Percentiles rank a stretch among this genome's conserved stretches.
phyloP scores from a whole-genome alignment of 2,329 filamentous ascomycete species.

The Fusarium sp. region DNA sequence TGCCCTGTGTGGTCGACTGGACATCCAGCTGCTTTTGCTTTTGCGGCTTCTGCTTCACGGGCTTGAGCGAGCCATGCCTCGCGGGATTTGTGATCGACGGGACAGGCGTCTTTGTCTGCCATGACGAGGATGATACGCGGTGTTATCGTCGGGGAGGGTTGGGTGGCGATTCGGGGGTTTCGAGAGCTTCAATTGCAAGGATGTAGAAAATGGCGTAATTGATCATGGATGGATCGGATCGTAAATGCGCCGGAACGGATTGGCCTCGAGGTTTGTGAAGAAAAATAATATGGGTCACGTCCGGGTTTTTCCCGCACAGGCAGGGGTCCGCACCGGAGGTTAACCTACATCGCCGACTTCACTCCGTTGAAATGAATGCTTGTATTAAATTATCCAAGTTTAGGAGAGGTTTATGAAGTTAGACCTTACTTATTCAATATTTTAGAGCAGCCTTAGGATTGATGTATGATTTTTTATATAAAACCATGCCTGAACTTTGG shows the following conservation, averaged over 20 bases:
- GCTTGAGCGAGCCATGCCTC: constrained; percentile 85
- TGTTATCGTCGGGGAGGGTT: background rate
- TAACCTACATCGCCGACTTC: constrained; percentile 5
- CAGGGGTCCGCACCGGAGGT: background rate
- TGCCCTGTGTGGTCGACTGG: constrained; percentile 48
- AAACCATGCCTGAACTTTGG: too few species aligned
- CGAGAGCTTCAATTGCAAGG: background rate
- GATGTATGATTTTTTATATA: too few species aligned
- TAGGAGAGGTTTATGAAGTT: too few species aligned
- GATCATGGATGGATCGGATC: constrained; percentile 22
- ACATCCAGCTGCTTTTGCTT: constrained; percentile 41
- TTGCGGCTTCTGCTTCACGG: constrained; percentile 57
- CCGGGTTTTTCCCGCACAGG: constrained; percentile 28
- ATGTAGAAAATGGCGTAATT: constrained; percentile 32
- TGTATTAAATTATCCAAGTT: background rate
- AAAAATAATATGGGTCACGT: constrained; percentile 29
- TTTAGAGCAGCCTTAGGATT: too few species aligned
- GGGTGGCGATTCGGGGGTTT: background rate
- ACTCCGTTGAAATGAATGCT: background rate
- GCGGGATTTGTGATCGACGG: constrained; percentile 89
- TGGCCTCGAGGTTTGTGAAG: constrained; percentile 28
- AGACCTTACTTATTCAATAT: background rate
- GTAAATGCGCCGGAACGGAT: constrained; percentile 37
- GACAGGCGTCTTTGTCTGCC: constrained; percentile 65
- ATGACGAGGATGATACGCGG: constrained; percentile 25